These are phyloP conservation scores for Blyttiomyces sp. DNA, from an alignment of 371 early-diverging fungal genomes.

Conservation along the genomic window DNA sequence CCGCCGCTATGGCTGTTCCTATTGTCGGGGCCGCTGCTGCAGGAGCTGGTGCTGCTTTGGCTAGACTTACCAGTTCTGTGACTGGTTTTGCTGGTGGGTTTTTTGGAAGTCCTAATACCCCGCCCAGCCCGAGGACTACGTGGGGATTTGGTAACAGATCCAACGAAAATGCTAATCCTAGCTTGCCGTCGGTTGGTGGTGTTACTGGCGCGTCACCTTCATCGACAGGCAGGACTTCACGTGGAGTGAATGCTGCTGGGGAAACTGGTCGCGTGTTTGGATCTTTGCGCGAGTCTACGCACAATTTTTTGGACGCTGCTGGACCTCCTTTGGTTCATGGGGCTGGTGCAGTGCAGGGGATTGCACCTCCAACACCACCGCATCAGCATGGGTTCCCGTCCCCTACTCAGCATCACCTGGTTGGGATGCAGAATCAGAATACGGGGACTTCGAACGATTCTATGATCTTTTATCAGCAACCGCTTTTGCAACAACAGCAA, in stretches of 20 bases:
- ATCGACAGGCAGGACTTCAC: background rate
- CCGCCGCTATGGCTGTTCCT: background rate
- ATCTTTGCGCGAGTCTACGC: conserved; percentile 27
- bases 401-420: no score
- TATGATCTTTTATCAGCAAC: background rate
- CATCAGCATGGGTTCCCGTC: no score
- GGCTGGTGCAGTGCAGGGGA: background rate
- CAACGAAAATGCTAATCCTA: background rate
- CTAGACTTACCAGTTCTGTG: no score
- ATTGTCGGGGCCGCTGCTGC: conserved; percentile 5
- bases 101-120: background rate
- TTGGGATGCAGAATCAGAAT: no score
- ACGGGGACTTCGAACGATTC: background rate
- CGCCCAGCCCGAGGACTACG: no score
- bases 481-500: background rate
- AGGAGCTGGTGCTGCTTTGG: no score
- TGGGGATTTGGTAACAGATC: background rate
- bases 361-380: background rate
- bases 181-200: no score
- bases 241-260: background rate
- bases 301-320: conserved; percentile 23
- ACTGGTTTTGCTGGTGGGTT: background rate
- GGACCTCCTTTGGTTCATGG: no score
- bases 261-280: conserved; percentile 26
- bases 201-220: background rate